Conservation (phyloP, 2,329 filamentous ascomycete species). For the Zymoseptoria passerinii region DNA sequence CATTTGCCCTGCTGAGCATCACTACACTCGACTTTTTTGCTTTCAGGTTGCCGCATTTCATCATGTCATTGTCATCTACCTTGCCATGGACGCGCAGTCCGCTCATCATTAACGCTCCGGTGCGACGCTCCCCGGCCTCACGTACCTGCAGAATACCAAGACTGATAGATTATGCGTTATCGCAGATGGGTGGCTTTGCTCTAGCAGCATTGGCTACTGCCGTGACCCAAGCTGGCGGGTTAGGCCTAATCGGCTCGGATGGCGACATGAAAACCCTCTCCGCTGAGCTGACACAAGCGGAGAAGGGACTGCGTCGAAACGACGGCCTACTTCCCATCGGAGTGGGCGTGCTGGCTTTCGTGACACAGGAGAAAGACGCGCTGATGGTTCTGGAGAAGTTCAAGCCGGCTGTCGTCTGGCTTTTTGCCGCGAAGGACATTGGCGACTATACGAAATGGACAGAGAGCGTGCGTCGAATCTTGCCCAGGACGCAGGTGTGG, state of each 20-base stretch:
- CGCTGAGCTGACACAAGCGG: slow-evolving; percentile 12
- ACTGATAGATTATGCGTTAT: background rate
- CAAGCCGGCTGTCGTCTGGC: slow-evolving; percentile 54
- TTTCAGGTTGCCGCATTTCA: background rate
- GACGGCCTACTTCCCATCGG: slow-evolving; percentile 42
- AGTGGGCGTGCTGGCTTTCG: slow-evolving; percentile 53
- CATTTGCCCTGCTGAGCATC: background rate
- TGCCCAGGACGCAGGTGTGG: slow-evolving; percentile 42
- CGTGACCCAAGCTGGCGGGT: slow-evolving; percentile 46
- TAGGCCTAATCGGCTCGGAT: slow-evolving; percentile 39
- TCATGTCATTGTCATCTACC: slow-evolving; percentile 3
- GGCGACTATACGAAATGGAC: slow-evolving; percentile 32
- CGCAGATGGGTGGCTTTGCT: slow-evolving; percentile 39
- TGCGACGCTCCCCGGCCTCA: slow-evolving; percentile 11
- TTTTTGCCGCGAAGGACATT: slow-evolving; percentile 50
- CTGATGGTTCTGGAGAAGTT: slow-evolving; percentile 46
- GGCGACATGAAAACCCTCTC: slow-evolving; percentile 18
- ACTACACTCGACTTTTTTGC: background rate
- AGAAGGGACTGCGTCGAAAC: slow-evolving; percentile 4
- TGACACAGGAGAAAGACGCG: slow-evolving; percentile 32
- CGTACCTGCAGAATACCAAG: background rate
- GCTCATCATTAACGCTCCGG: slow-evolving; percentile 17
- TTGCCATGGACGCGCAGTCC: slow-evolving; percentile 13
- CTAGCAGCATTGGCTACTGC: slow-evolving; percentile 49
- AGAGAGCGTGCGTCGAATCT: slow-evolving; percentile 23